A percentile compares a stretch with the other conserved stretches of the same genome.
Conservation (phyloP, 257 asterid genomes). For the Penstemon barbatus region DNA sequence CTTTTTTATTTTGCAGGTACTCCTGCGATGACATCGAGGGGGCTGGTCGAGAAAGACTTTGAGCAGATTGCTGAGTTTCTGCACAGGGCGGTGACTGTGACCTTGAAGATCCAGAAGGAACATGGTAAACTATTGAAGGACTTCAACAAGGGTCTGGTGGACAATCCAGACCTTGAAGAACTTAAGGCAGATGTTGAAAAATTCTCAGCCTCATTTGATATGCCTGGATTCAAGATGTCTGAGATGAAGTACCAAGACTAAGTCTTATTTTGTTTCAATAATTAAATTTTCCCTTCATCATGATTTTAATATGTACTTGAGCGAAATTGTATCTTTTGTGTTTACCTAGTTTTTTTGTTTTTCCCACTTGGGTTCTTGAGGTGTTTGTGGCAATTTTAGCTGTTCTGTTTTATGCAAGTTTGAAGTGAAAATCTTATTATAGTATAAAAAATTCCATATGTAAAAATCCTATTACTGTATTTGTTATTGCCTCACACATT, state of each 20-base stretch:
- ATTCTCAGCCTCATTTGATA: constrained; percentile 74
- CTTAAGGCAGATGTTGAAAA: constrained; percentile 93
- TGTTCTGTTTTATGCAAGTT: constrained; percentile 9
- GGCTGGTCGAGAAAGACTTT: constrained; percentile 90
- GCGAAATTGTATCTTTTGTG: constrained; percentile 25
- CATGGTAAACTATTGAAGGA: constrained; percentile 89
- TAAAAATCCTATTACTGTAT: too few relatives aligned
- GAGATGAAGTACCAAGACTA: constrained; percentile 90
- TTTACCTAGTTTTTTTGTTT: constrained; percentile 9
- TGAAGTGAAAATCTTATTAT: constrained; percentile 1
- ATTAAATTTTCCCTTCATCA: constrained; percentile 30
- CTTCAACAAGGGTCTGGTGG: constrained; percentile 86
- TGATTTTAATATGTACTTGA: constrained; percentile 18
- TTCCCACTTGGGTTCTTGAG: neutral
- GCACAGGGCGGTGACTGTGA: constrained; percentile 74
- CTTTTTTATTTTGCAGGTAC: constrained; percentile 51
- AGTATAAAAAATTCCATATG: too few relatives aligned
- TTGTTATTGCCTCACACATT: too few relatives aligned
- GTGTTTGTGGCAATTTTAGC: constrained; percentile 24
- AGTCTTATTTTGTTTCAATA: constrained; percentile 26
- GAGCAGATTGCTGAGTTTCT: constrained; percentile 95
- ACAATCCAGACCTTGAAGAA: constrained; percentile 85
- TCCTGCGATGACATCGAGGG: constrained; percentile 98
- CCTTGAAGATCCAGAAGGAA: constrained; percentile 88
- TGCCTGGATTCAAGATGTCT: constrained; percentile 90